Evolutionary conservation across 495 filamentous ascomycete species (phyloP).

Genomic region (Massariosphaeria phaeospora): DNA sequence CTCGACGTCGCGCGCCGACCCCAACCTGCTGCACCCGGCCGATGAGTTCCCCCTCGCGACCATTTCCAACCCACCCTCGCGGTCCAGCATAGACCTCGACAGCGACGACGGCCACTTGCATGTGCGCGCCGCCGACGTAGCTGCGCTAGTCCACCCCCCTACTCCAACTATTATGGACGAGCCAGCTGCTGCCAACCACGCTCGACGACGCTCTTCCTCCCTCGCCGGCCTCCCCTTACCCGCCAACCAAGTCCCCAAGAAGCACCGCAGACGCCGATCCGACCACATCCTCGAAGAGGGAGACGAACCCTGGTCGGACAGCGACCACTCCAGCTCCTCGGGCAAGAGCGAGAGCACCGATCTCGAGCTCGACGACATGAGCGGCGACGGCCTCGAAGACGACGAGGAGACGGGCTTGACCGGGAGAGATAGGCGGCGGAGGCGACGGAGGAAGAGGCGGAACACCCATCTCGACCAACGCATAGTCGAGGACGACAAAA

Average conservation of each 20-base stretch:
- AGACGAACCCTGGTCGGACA: constrained; percentile 22
- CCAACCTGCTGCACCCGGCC: constrained; percentile 28
- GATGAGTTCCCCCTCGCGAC: constrained; percentile 33
- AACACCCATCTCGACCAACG: constrained; percentile 71
- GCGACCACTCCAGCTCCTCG: constrained; percentile 27
- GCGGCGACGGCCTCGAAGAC: constrained; percentile 66
- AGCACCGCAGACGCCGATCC: constrained; percentile 15
- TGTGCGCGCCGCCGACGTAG: constrained; percentile 9
- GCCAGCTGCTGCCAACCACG: constrained; percentile 18
- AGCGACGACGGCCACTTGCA: constrained; percentile 7
- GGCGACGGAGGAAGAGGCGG: constrained; percentile 58
- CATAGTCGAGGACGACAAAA: constrained; percentile 52
- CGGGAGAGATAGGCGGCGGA: constrained; percentile 59
- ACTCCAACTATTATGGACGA: constrained; percentile 28
- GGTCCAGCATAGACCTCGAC: constrained; percentile 8
- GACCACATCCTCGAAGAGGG: constrained; percentile 24
- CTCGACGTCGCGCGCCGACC: constrained; percentile 3
- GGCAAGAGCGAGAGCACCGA: constrained; percentile 37
- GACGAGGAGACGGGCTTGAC: constrained; percentile 89
- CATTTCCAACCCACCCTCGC: constrained; percentile 27
- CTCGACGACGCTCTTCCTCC: constrained; percentile 29
- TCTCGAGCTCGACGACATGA: constrained; percentile 54
- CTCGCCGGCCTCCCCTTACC: constrained; percentile 20
- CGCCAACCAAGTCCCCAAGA: constrained; percentile 1
- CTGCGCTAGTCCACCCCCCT: constrained; percentile 22